Evolutionary conservation across 495 filamentous ascomycete genomes (phyloP).

Genomic region (Penicillium nucicola): DNA sequence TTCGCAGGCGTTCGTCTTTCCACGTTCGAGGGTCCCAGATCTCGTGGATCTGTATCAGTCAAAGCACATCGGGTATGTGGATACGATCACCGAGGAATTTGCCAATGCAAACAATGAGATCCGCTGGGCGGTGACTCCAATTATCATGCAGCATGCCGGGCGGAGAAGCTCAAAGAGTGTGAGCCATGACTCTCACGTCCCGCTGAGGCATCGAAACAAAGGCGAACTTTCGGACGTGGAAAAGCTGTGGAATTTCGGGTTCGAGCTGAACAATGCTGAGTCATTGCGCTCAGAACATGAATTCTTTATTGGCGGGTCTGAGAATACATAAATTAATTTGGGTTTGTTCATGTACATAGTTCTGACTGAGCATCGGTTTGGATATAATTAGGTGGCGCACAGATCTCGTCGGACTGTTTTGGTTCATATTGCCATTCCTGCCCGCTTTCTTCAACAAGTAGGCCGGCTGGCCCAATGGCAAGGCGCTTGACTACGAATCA

Average conservation of each 20-base stretch:
- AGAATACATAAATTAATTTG: too few species aligned
- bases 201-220: slow-evolving; percentile 4
- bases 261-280: slow-evolving; percentile 27
- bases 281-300: slow-evolving; percentile 6
- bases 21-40: slow-evolving; percentile 29
- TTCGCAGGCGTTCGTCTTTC: slow-evolving; percentile 42
- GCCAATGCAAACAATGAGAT: slow-evolving; percentile 32
- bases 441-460: background rate
- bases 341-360: too few species aligned
- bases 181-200: background rate
- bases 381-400: background rate
- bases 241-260: slow-evolving; percentile 42
- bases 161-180: slow-evolving; percentile 29
- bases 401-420: background rate
- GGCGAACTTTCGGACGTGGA: slow-evolving; percentile 13
- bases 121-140: slow-evolving; percentile 50
- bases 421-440: background rate
- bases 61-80: slow-evolving; percentile 23
- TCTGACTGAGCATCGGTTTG: background rate
- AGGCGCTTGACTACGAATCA: slow-evolving; percentile 71
- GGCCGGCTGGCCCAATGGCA: slow-evolving; percentile 62
- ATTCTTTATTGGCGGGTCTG: background rate
- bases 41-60: slow-evolving; percentile 14
- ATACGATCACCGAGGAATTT: slow-evolving; percentile 47
- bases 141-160: slow-evolving; percentile 51